These are phyloP conservation scores for Arthrinium puccinioides DNA, from an alignment of 2,329 filamentous ascomycete species.

Conservation along the genomic window DNA sequence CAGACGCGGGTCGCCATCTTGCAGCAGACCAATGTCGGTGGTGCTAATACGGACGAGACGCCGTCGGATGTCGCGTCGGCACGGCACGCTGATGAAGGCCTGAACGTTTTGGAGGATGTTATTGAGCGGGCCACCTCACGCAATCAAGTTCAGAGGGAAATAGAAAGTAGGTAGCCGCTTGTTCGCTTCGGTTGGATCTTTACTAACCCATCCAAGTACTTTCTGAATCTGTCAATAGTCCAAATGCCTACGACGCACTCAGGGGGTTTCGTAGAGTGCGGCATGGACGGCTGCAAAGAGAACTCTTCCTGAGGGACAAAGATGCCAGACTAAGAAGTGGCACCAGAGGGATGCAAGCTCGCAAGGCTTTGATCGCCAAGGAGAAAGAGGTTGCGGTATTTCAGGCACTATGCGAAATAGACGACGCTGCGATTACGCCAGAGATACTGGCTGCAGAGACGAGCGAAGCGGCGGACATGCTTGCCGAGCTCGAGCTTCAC, in stretches of 20 bases:
- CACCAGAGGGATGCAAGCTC: conserved; percentile 63
- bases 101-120: conserved; percentile 58
- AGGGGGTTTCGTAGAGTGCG: conserved; percentile 54
- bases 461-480: conserved; percentile 60
- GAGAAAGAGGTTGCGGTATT: conserved; percentile 61
- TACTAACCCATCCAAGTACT: conserved; percentile 33
- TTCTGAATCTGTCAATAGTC: conserved; percentile 50
- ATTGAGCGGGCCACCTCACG: conserved; percentile 52
- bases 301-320: conserved; percentile 63
- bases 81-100: conserved; percentile 8
- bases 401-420: conserved; percentile 37
- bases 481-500: conserved; percentile 61
- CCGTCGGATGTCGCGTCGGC: conserved; percentile 8
- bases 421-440: conserved; percentile 47
- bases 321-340: conserved; percentile 70
- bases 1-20: conserved; percentile 59
- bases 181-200: too few species aligned
- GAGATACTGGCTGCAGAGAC: conserved; percentile 56
- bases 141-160: conserved; percentile 52
- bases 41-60: conserved; percentile 20
- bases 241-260: conserved; percentile 51
- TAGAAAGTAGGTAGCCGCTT: conserved; percentile 47
- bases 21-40: conserved; percentile 53
- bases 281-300: conserved; percentile 53
- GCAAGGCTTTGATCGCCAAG: conserved; percentile 64